A percentile compares a stretch with the other conserved stretches of the same genome.
phyloP scores from a whole-genome alignment of 1,139 yeast species.

The Blastobotrys arbuscula region DNA sequence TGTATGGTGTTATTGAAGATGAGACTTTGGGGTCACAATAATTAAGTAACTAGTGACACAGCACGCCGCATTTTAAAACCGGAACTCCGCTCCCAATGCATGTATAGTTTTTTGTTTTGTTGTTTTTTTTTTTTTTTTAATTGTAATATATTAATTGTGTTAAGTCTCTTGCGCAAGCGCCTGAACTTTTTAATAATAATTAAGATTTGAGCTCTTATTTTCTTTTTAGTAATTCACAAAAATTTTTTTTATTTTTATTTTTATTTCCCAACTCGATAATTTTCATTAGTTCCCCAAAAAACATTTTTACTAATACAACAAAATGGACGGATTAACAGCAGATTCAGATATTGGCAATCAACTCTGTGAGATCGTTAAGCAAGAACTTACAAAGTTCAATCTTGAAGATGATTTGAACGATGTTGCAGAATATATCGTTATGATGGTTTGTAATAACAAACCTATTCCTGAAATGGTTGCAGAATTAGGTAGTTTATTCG shows the following conservation, averaged over 20 bases:
- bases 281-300: not conserved
- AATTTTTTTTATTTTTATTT: not conserved
- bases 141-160: no score
- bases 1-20: conserved; percentile 60
- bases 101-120: no score
- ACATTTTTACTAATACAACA: not conserved
- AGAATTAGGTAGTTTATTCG: conserved; percentile 63
- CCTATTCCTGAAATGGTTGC: conserved; percentile 55
- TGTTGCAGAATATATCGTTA: conserved; percentile 73
- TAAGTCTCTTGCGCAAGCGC: no score
- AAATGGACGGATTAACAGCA: conserved; percentile 4
- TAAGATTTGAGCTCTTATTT: no score
- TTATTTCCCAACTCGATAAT: not conserved
- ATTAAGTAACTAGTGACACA: no score
- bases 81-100: no score
- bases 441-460: conserved; percentile 68
- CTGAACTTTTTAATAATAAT: no score
- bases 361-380: conserved; percentile 17
- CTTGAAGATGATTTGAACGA: conserved; percentile 61
- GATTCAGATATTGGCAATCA: conserved; percentile 18
- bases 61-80: no score
- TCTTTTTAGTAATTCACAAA: not conserved
- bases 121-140: no score
- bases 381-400: conserved; percentile 18
- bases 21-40: conserved; percentile 37